A percentile compares a stretch with the other conserved stretches of the same genome.
phyloP scores from a whole-genome alignment of 1,139 yeast species.

The Suhomyces maxii region DNA sequence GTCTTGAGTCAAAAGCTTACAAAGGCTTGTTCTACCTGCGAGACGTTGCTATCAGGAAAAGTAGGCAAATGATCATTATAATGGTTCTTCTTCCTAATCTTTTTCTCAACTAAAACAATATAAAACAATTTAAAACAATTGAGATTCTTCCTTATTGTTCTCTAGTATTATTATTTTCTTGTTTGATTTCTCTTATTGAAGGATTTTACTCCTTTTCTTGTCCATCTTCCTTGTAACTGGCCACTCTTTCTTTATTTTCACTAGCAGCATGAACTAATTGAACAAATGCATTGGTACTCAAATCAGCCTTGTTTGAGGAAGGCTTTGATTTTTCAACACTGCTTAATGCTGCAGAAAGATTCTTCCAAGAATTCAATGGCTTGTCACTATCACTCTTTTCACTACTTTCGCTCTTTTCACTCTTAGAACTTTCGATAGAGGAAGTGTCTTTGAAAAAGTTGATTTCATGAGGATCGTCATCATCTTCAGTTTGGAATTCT shows the following conservation, averaged over 20 bases:
- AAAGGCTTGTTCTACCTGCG: no score
- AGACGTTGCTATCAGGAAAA: no score
- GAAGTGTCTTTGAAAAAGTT: conserved; percentile 37
- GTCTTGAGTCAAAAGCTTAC: no score
- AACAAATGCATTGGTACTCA: conserved; percentile 50
- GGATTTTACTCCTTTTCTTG: not conserved
- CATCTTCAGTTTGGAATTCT: conserved; percentile 50
- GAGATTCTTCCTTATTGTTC: not conserved
- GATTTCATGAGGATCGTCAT: conserved; percentile 54
- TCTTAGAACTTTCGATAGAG: conserved; percentile 1
- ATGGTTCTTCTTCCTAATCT: not conserved
- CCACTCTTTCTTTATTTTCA: conserved; percentile 62
- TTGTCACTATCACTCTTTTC: not conserved
- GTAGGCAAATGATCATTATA: no score
- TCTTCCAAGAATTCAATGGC: conserved; percentile 22
- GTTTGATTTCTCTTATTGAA: no score
- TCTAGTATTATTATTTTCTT: no score
- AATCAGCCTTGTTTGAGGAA: conserved; percentile 14
- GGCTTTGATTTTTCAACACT: conserved; percentile 12
- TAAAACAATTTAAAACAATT: no score
- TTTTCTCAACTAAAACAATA: no score
- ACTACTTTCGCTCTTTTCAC: not conserved
- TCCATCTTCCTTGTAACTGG: conserved; percentile 31
- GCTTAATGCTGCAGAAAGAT: conserved; percentile 23
- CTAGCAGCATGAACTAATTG: conserved; percentile 75